Base-by-base conservation (phyloP, 768 basidiomycete genomes). In the Russula lepida region DNA sequence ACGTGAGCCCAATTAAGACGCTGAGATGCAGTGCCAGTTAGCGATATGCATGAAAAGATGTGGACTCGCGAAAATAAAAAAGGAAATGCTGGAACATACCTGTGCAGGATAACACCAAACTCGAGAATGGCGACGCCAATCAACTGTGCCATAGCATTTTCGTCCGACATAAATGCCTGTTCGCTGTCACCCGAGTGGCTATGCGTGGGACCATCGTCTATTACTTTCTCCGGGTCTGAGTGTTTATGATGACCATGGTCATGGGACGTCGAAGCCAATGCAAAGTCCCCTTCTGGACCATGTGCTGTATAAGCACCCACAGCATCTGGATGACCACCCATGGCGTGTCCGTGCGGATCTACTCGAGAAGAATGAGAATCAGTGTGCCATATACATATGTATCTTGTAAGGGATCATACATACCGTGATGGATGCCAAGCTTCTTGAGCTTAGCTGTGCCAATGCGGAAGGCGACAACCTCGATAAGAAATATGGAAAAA, bases 81-180 rank as follows among this genome's bases (percentile, higher is more conserved):
- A n/a, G n/a, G 35, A 13, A 33, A 35, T 35, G 15, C 35, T 35
- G 35, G n/a, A 23, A 30, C 67, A 50, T 56, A 82, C 85, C 86
- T 89, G 69, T 95, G 94, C 33, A 98, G 73, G 6, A 92, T 71
- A 32, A 98, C 92, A 67, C 95, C 95, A 68, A 97, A 95, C 70
- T 99, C 95, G 50, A 99, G 77, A 60, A 98, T 94, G 35, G 82
- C 91, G 50, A 99, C 80, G 15, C 93, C 94, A 50, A 97, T 78
- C 39, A 94, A 72, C 71, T 95, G 92, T 2, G 90, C 85, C 9
- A 75, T 58, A 3, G 81, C 62, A 17, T 30, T 11, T 44, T 58
- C 46, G 25, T 63, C 56, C 11, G 52, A 7, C 6, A 48, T 73
- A 21, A 75, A 79, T 51, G 33, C 66, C 50, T 8, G 19, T 46